Evolutionary conservation across 2,329 filamentous ascomycete genomes (phyloP), one percentile per base, ranked within the genome.

Genomic region (Fusarium brachygibbosum): DNA sequence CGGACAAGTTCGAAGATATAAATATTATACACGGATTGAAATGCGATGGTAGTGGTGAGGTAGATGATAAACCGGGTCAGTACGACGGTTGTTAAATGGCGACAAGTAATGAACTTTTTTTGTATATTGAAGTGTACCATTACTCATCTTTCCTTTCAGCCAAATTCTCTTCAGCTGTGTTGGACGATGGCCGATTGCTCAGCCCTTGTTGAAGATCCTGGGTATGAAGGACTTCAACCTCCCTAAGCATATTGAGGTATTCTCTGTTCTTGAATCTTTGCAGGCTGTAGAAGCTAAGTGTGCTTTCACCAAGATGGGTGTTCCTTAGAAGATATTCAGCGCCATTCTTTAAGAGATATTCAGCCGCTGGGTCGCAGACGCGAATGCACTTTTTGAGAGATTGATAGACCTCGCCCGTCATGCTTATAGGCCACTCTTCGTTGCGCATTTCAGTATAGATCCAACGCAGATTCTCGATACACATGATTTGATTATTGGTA

Each of bases 391-490:
- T 77, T 73, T 84, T 81, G n/a, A 91, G 71, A 3, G 84, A 78
- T 2, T 78, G 62, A 48, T 82, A 82, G 7, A 92, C 69, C 2
- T 76, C 62, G 2, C 81, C 83, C 11, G 79, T 66, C 1, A 85
- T 78, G 25, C 68, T 53, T 17, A 92, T 81, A 0, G 80, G 78
- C 2, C 9, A 29, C 85, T 84, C 65, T 74, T 92, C 89, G 46
- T 79, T 76, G 19, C 81, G 66, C 86, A 92, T 90, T 73, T 90
- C 87, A 3, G 83, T 82, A n/a, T 87, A 82, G 74, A 85, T 86
- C 64, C 80, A 83, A n/a, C 82, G 83, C 65, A 87, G 78, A 23
- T 80, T 84, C 61, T 82, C 81, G 54, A 77, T 82, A 75, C 82
- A 88, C 65, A 80, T 76, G 48, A 59, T 71, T 58, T 82, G 77